Conservation (phyloP, 1,284 basidiomycete genomes). For the Fomes fomentarius region DNA sequence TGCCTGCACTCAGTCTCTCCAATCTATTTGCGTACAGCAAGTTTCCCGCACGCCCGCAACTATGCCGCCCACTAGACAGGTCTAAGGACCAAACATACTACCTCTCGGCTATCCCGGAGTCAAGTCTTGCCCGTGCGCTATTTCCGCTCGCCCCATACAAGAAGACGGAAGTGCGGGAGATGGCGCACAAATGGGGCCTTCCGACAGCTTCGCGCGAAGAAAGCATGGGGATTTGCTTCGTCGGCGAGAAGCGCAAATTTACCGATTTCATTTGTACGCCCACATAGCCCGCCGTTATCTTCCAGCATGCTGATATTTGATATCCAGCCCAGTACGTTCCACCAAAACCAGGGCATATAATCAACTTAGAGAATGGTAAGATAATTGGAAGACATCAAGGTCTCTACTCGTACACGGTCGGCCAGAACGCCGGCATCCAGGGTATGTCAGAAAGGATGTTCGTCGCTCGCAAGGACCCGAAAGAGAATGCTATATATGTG, state of each 20-base stretch:
- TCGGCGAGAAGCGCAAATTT: slow-evolving; percentile 83
- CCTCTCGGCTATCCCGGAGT: slow-evolving; percentile 77
- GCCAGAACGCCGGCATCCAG: slow-evolving; percentile 71
- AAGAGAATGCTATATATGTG: slow-evolving; percentile 69
- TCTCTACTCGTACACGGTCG: slow-evolving; percentile 89
- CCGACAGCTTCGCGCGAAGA: slow-evolving; percentile 83
- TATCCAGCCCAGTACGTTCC: slow-evolving; percentile 76
- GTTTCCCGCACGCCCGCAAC: slow-evolving; percentile 51
- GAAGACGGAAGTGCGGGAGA: slow-evolving; percentile 76
- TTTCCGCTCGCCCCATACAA: slow-evolving; percentile 77
- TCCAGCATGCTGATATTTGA: not conserved
- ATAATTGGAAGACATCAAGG: slow-evolving; percentile 72
- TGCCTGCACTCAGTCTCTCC: slow-evolving; percentile 10
- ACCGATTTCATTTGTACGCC: slow-evolving; percentile 72
- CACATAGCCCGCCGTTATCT: slow-evolving; percentile 11
- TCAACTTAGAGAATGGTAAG: slow-evolving; percentile 59
- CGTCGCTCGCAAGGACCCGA: slow-evolving; percentile 74
- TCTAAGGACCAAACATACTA: slow-evolving; percentile 96
- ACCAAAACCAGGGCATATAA: slow-evolving; percentile 68
- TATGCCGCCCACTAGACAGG: slow-evolving; percentile 67
- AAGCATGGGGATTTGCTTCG: slow-evolving; percentile 98
- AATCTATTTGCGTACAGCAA: slow-evolving; percentile 16
- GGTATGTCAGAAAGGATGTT: slow-evolving; percentile 73
- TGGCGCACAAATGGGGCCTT: slow-evolving; percentile 72
- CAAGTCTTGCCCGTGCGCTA: slow-evolving; percentile 65